Evolutionary conservation across 768 basidiomycete species (phyloP), one percentile per base, ranked within the genome.

Genomic region (Termitomyces sp.): DNA sequence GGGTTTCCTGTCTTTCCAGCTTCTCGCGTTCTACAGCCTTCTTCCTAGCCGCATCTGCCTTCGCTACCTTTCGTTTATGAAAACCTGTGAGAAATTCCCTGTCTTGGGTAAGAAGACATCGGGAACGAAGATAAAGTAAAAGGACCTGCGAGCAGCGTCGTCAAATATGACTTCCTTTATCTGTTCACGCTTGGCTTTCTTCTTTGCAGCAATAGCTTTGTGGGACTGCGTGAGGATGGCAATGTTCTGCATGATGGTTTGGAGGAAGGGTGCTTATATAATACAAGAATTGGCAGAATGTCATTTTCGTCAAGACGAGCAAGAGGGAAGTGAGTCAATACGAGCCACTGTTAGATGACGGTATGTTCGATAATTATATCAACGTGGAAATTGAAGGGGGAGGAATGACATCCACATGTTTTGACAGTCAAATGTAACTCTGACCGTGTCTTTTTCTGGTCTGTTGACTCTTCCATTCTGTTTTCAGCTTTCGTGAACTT

Each of bases 71-170:
- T 64, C 94, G 85, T 72, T 95, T 95, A 70, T 90, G 88, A 70
- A 97, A 97, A 28, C 94, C 94, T 18, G 93, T 95, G 68, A 97
- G 74, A 72, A 90, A 97, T 58, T 95, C 88, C 67, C 94, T 95
- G 47, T 55, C 59, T 64, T 59, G 54, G 61, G 28, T 59, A 48
- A 56, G 26, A 48, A 35, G 47, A 38, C 47, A 40, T 55, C 40
- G 45, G 49, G 53, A 58, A 30, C 47, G 16, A 18, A 45, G 30
- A 50, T 22, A 26, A 38, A 71, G 20, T 6, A 20, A 24, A 8
- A 75, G 40, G 52, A 90, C 93, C 83, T 82, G 64, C 94, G 79
- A 0, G 91, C 91, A 38, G 83, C 80, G 43, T 97, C 94, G 67
- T 97, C 92, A 66, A 97, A 97, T 7, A 93, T 65, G 56, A 97